Conservation (phyloP, 768 basidiomycete genomes). For the Plicaturopsis crispa region DNA sequence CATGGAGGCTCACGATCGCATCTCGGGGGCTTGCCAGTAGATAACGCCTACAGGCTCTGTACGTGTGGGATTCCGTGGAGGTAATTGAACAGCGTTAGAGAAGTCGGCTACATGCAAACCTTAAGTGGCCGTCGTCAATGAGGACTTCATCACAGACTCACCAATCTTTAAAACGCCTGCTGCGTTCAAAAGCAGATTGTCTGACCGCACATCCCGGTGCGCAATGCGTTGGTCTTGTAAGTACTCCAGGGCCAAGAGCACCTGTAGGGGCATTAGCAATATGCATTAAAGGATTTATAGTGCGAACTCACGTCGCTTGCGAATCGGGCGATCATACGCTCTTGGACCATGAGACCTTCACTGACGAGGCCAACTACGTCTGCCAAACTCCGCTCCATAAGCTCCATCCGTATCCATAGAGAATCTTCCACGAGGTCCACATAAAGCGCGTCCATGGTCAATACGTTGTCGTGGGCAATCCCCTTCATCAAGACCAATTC, state of each 20-base stretch:
- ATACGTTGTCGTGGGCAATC: constrained; percentile 52
- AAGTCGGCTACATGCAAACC: constrained; percentile 65
- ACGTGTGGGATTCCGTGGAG: constrained; percentile 39
- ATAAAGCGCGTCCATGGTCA: constrained; percentile 64
- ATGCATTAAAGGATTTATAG: constrained; percentile 5
- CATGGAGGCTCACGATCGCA: constrained; percentile 47
- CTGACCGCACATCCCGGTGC: constrained; percentile 79
- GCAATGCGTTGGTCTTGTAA: constrained; percentile 61
- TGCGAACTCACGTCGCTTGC: constrained; percentile 61
- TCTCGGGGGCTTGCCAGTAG: constrained; percentile 85
- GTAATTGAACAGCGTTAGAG: constrained; percentile 62
- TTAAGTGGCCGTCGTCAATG: neutral
- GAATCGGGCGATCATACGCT: constrained; percentile 67
- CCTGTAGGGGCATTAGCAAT: constrained; percentile 27
- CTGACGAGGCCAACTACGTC: constrained; percentile 64
- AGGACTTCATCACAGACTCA: constrained; percentile 25
- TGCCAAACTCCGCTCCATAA: constrained; percentile 84
- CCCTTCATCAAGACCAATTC: constrained; percentile 57
- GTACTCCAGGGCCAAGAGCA: constrained; percentile 58
- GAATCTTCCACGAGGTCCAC: constrained; percentile 45
- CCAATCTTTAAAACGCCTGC: constrained; percentile 70
- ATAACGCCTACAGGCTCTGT: constrained; percentile 62
- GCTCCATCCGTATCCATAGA: constrained; percentile 84
- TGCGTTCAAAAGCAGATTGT: constrained; percentile 69
- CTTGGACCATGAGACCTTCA: constrained; percentile 56